These are phyloP conservation scores for Candida stauntonica DNA, from an alignment of 805 yeast genomes.

Conservation along the genomic window DNA sequence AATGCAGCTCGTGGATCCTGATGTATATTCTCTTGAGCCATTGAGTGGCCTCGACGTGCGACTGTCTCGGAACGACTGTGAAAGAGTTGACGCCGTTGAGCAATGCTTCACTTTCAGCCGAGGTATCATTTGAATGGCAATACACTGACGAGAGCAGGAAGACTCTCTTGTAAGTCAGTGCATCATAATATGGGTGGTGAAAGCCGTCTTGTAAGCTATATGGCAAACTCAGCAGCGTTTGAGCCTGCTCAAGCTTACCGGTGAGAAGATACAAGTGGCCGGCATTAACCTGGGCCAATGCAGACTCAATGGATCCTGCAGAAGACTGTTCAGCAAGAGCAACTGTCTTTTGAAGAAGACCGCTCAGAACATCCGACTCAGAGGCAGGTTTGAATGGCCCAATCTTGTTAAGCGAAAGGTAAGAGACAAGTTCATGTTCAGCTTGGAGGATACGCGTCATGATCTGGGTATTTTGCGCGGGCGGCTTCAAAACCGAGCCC, in stretches of 20 bases:
- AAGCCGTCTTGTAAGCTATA: background rate
- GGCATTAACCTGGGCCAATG: conserved; percentile 3
- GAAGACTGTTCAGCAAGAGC: background rate
- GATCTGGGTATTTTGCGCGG: background rate
- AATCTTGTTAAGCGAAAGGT: background rate
- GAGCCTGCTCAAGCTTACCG: conserved; percentile 1
- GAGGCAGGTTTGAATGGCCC: background rate
- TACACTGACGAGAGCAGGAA: conserved; percentile 11
- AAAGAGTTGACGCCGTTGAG: conserved; percentile 14
- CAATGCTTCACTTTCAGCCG: conserved; percentile 4
- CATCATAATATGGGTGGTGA: conserved; percentile 2
- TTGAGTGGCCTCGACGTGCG: conserved; percentile 19
- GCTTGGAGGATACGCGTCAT: background rate
- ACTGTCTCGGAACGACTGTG: conserved; percentile 13
- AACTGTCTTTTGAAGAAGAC: background rate
- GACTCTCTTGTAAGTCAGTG: conserved; percentile 12
- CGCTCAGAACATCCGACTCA: background rate
- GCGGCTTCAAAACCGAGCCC: background rate
- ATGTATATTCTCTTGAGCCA: conserved; percentile 20
- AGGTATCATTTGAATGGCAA: conserved; percentile 1
- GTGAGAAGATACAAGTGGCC: conserved; percentile 4
- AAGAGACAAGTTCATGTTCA: background rate
- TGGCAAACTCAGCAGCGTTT: background rate
- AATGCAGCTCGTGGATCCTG: conserved; percentile 1
- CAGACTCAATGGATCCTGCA: background rate